Conservation (phyloP, 345 rosid genomes). For the Euclidium syriacum region DNA sequence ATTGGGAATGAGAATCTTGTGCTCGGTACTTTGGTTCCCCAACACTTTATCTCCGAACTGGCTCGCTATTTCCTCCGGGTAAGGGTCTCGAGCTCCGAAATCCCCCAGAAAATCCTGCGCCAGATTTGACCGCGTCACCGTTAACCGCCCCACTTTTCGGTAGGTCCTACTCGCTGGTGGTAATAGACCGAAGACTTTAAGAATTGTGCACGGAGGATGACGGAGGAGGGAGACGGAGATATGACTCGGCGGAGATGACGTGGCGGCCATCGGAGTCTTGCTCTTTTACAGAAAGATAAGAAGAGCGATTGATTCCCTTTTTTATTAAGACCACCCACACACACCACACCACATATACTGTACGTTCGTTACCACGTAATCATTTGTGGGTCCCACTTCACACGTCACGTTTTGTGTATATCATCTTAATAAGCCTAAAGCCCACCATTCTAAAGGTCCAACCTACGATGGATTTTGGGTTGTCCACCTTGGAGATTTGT, state of each 20-base stretch:
- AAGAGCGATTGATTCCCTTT: no score
- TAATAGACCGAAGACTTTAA: conserved; percentile 6
- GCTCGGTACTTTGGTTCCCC: conserved; percentile 63
- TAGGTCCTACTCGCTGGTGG: not conserved
- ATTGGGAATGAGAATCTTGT: conserved; percentile 78
- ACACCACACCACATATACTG: no score
- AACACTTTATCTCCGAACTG: conserved; percentile 75
- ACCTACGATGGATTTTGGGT: not conserved
- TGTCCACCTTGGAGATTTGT: not conserved
- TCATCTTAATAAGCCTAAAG: not conserved
- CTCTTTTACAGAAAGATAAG: conserved; percentile 8
- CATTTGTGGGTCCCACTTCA: not conserved
- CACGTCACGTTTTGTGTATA: not conserved
- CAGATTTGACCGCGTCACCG: conserved; percentile 10
- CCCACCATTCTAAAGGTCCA: not conserved
- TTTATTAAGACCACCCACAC: conserved; percentile 28
- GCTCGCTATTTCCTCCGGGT: conserved; percentile 66
- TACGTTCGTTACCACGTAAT: not conserved
- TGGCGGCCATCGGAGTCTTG: conserved; percentile 27
- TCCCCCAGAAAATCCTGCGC: conserved; percentile 32
- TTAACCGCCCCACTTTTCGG: conserved; percentile 16
- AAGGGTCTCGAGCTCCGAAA: conserved; percentile 30
- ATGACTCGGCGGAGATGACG: conserved; percentile 34
- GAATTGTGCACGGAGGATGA: conserved; percentile 22
- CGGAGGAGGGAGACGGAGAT: conserved; percentile 28